Evolutionary conservation across 805 yeast species (phyloP).

Genomic region (Candida nitratophila): DNA sequence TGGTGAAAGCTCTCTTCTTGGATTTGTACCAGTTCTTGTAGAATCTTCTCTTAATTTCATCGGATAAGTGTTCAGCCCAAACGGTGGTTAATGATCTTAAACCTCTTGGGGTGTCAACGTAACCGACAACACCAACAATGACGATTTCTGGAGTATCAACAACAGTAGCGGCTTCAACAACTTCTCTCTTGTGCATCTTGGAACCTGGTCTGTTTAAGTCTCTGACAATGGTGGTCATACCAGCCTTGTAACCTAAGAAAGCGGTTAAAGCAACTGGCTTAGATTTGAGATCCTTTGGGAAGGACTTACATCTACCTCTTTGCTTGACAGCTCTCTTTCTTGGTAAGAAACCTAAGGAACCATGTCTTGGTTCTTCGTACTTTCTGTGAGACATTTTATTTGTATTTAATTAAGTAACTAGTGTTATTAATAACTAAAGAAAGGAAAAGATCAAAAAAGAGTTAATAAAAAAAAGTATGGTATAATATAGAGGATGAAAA

Average conservation of each 20-base stretch:
- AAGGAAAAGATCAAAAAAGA: neutral
- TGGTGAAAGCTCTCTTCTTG: conserved; percentile 99
- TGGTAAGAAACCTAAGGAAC: conserved; percentile 99
- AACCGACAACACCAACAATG: conserved; percentile 99
- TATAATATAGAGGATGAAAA: neutral
- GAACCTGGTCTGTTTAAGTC: conserved; percentile 99
- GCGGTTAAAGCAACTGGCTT: conserved; percentile 99
- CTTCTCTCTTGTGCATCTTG: conserved; percentile 99
- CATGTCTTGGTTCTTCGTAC: conserved; percentile 99
- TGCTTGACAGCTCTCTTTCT: conserved; percentile 99
- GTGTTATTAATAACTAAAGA: conserved; percentile 3
- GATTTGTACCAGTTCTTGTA: conserved; percentile 99
- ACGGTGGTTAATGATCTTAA: conserved; percentile 98
- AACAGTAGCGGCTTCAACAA: conserved; percentile 98
- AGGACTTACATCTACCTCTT: conserved; percentile 98
- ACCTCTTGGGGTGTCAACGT: conserved; percentile 99
- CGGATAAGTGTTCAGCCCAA: conserved; percentile 99
- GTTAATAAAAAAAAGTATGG: neutral
- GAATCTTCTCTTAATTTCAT: conserved; percentile 99
- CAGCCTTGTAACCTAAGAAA: conserved; percentile 99
- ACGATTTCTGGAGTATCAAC: conserved; percentile 99
- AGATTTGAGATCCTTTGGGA: conserved; percentile 97
- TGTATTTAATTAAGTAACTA: conserved; percentile 2
- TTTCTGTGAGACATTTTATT: conserved; percentile 95
- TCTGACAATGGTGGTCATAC: conserved; percentile 99